Percentiles rank a stretch among this genome's conserved stretches.
Evolutionary conservation across 306 rosid species (phyloP).

Genomic region (Vigna unguiculata): DNA sequence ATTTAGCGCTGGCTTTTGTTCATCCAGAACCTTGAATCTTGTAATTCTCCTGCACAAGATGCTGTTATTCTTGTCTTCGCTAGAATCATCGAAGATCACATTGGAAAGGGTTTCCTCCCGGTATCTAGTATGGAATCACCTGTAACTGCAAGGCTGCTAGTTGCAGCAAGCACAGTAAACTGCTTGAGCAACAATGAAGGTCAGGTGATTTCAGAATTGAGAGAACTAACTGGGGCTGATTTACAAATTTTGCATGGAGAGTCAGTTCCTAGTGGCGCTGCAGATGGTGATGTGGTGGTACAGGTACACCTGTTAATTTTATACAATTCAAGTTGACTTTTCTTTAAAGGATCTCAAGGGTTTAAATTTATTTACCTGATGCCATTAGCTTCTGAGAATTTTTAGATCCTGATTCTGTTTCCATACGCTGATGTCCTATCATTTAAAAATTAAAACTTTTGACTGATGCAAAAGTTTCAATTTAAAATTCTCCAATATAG

Average conservation of each 20-base stretch:
- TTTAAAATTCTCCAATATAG: conserved; percentile 4
- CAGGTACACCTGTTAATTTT: conserved; percentile 53
- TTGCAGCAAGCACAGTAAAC: conserved; percentile 46
- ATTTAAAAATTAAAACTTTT: conserved; percentile 13
- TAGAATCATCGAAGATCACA: conserved; percentile 63
- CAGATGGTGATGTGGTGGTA: conserved; percentile 52
- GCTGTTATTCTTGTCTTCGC: conserved; percentile 66
- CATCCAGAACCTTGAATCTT: conserved; percentile 58
- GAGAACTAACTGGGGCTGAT: conserved; percentile 57
- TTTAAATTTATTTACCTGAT: conserved; percentile 18
- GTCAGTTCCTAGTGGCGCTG: conserved; percentile 45
- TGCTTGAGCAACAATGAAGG: conserved; percentile 56
- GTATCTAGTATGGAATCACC: conserved; percentile 46
- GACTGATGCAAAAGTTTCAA: conserved; percentile 12
- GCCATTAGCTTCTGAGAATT: conserved; percentile 11
- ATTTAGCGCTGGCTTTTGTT: conserved; percentile 38
- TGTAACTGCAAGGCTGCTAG: conserved; percentile 61
- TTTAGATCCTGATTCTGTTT: conserved; percentile 25
- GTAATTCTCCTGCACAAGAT: conserved; percentile 69
- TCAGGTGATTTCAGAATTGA: conserved; percentile 58
- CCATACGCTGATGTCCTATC: conserved; percentile 23
- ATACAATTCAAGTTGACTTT: conserved; percentile 23
- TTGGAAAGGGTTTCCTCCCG: conserved; percentile 53
- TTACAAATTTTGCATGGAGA: conserved; percentile 54
- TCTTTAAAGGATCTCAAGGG: not conserved